Percentiles rank a stretch among this genome's conserved stretches.
Evolutionary conservation across 352 stramenopile genomes (phyloP).

Genomic region (Phytopythium mirpurense): DNA sequence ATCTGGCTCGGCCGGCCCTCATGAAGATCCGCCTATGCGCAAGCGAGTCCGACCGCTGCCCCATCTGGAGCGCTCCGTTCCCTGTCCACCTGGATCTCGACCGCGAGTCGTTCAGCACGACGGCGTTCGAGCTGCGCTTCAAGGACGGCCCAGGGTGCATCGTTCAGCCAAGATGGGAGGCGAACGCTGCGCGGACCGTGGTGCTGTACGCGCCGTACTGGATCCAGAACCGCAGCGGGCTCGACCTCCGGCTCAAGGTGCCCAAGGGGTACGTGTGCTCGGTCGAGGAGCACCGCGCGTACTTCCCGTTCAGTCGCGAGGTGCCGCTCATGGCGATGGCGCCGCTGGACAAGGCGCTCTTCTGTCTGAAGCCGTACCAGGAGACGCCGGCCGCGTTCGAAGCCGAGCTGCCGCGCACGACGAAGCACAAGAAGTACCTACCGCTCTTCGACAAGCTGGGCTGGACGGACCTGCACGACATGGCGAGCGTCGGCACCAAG

Average conservation of each 20-base stretch:
- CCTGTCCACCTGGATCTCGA: conserved; percentile 46
- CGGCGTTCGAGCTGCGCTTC: conserved; percentile 61
- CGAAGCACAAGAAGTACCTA: conserved; percentile 63
- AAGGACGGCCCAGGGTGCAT: conserved; percentile 56
- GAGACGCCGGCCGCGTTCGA: conserved; percentile 57
- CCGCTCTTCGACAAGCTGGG: conserved; percentile 64
- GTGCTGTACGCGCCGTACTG: conserved; percentile 74
- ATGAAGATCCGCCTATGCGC: conserved; percentile 77
- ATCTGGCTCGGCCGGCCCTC: conserved; percentile 58
- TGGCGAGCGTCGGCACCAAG: conserved; percentile 70
- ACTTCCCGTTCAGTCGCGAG: conserved; percentile 56
- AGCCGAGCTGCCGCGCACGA: conserved; percentile 37
- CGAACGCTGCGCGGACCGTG: conserved; percentile 49
- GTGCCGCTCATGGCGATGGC: conserved; percentile 64
- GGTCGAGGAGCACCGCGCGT: conserved; percentile 60
- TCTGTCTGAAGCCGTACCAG: conserved; percentile 66
- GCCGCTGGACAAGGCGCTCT: conserved; percentile 52
- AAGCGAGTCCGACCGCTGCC: conserved; percentile 35
- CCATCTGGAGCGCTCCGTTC: conserved; percentile 60
- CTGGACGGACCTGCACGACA: conserved; percentile 69
- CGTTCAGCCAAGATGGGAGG: conserved; percentile 64
- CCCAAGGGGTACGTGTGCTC: conserved; percentile 50
- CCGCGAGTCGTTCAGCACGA: conserved; percentile 39
- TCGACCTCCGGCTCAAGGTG: conserved; percentile 69
- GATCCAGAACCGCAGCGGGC: conserved; percentile 80